Conservation (phyloP, 2,329 filamentous ascomycete species). For the Talaromyces sp. region DNA sequence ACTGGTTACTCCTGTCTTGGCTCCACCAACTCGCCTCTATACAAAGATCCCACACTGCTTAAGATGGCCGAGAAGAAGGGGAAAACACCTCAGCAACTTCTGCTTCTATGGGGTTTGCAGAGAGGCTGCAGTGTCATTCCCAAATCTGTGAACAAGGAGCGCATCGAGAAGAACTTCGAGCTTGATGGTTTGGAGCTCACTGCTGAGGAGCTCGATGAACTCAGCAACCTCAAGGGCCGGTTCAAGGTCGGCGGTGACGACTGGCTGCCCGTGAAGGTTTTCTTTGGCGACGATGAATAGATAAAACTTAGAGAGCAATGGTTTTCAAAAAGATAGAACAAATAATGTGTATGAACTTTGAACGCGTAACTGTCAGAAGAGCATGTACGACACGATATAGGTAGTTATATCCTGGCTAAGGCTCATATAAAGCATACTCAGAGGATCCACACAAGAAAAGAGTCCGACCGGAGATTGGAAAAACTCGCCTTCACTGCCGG, state of each 20-base stretch:
- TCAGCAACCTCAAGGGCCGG: slow-evolving; percentile 64
- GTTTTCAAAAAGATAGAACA: not conserved
- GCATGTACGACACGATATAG: too few species aligned
- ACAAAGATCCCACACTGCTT: slow-evolving; percentile 49
- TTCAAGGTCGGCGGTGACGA: slow-evolving; percentile 77
- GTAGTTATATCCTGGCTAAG: too few species aligned
- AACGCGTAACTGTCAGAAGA: too few species aligned
- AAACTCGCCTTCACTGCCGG: too few species aligned
- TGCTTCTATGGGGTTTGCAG: slow-evolving; percentile 69
- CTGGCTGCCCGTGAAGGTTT: slow-evolving; percentile 69
- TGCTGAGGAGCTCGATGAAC: slow-evolving; percentile 63
- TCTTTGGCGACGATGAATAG: slow-evolving; percentile 78
- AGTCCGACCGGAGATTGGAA: too few species aligned
- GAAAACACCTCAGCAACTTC: slow-evolving; percentile 52
- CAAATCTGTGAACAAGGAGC: slow-evolving; percentile 69
- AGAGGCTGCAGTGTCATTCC: slow-evolving; percentile 80
- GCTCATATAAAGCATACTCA: too few species aligned
- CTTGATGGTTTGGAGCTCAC: slow-evolving; percentile 69
- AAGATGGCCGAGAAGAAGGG: slow-evolving; percentile 52
- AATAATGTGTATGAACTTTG: too few species aligned
- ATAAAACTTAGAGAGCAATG: not conserved
- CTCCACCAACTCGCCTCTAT: slow-evolving; percentile 51
- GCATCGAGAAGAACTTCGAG: slow-evolving; percentile 73
- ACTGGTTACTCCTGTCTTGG: slow-evolving; percentile 54
- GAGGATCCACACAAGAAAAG: too few species aligned